phyloP scores from a whole-genome alignment of 805 yeast species.

The Kluyveromyces aestuarii region DNA sequence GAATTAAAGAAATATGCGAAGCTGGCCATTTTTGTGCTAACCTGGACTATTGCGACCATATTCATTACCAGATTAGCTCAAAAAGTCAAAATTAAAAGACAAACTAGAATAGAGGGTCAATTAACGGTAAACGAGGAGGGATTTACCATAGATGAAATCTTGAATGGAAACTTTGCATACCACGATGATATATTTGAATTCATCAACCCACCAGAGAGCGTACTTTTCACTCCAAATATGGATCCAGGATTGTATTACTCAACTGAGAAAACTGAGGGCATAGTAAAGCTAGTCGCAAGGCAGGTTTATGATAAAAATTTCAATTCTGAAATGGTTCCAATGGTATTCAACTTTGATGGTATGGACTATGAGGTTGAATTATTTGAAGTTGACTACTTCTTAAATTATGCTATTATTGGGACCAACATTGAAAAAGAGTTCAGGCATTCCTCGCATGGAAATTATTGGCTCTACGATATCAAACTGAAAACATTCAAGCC shows the following conservation, averaged over 20 bases:
- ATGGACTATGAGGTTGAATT: constrained; percentile 32
- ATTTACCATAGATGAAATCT: constrained; percentile 16
- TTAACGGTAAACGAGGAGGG: not conserved
- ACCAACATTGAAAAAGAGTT: constrained; percentile 45
- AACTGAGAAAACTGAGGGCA: constrained; percentile 7
- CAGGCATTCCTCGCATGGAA: constrained; percentile 60
- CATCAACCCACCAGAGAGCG: constrained; percentile 12
- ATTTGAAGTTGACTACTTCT: constrained; percentile 36
- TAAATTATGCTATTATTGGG: constrained; percentile 43
- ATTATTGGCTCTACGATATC: constrained; percentile 55
- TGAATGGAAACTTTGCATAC: constrained; percentile 20
- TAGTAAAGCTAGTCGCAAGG: constrained; percentile 17
- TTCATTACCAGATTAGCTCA: not conserved
- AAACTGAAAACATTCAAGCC: constrained; percentile 27
- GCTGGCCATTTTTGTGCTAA: not conserved
- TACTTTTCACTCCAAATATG: constrained; percentile 11
- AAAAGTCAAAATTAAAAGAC: too few relatives aligned
- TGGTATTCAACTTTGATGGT: constrained; percentile 36
- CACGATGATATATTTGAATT: constrained; percentile 17
- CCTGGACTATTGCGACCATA: not conserved
- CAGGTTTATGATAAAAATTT: constrained; percentile 25
- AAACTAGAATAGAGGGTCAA: not conserved
- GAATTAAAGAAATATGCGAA: not conserved
- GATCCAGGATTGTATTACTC: constrained; percentile 40
- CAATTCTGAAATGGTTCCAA: constrained; percentile 15